Base-by-base conservation (phyloP, 2,329 filamentous ascomycete species). In the Paecilomyces formosus region DNA sequence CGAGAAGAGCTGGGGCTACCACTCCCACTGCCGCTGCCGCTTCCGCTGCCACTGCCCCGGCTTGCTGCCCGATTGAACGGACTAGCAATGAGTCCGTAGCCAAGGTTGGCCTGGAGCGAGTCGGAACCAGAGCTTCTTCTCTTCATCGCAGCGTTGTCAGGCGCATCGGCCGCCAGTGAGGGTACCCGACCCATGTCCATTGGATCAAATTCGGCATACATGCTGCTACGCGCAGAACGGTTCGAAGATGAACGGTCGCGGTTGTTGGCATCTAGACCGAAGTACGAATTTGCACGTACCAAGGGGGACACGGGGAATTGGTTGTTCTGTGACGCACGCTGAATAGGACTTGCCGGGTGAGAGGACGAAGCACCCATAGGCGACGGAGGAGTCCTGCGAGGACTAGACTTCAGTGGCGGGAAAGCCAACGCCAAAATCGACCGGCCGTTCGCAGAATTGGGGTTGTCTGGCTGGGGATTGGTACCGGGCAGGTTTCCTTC, bases 401-500 rank as follows among this genome's bases (percentile, higher is more conserved):
- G 69, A 62, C 70, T 75, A 50, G 72, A 70, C 55, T 66, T 71
- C 56, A 71, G 63, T 7, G 68, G 57, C 12, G 73, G 66, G 56
- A 75, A 75, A 58, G 65, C 71, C 28, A 73, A 66, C 21, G 72
- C 72, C 26, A 76, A 62, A 26, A 73, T 64, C 49, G 74, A 68
- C 57, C 72, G 67, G 57, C 62, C 65, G 57, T 60, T 68, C 31
- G 68, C 66, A 53, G 68, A 67, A 57, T 65, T 68, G 30, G 58
- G 60, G 9, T 62, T 61, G 50, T 74, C 74, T 63, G 73, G 63
- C 39, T 72, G 64, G 58, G 71, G 66, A 59, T 76, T 78, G 9
- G 81, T 82, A 58, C 82, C 82, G 24, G 83, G 82, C 13, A 85
- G 71, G 31, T 79, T 78, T 28, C 82, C 82, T 71, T 86, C 84